phyloP scores from a whole-genome alignment of 1,284 basidiomycete species.

The Ustilago crameri region DNA sequence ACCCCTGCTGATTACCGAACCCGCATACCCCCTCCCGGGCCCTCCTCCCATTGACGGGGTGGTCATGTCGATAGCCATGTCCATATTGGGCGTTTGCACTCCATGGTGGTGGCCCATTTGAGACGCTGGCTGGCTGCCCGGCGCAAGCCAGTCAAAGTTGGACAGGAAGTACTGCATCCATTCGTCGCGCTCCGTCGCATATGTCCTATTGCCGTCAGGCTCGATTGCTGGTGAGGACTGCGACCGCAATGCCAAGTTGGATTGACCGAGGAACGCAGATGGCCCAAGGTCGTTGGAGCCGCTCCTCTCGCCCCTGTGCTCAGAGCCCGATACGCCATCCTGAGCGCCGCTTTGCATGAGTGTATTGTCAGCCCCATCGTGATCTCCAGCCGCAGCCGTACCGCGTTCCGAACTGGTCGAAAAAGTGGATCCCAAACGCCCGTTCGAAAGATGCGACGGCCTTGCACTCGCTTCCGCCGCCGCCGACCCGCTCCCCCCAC shows the following conservation, averaged over 20 bases:
- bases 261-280: slow-evolving; percentile 20
- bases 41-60: background rate
- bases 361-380: background rate
- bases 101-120: no score
- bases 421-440: slow-evolving; percentile 27
- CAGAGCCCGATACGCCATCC: background rate
- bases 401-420: slow-evolving; percentile 42
- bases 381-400: slow-evolving; percentile 5
- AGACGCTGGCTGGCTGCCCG: slow-evolving; percentile 14
- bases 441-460: slow-evolving; percentile 5
- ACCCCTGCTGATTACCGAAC: background rate
- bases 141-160: slow-evolving; percentile 48
- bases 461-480: slow-evolving; percentile 5
- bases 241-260: slow-evolving; percentile 9
- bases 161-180: slow-evolving; percentile 52
- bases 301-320: slow-evolving; percentile 11
- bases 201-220: slow-evolving; percentile 16
- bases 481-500: background rate
- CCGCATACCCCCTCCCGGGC: slow-evolving; percentile 4
- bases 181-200: slow-evolving; percentile 38
- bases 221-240: background rate
- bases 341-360: background rate
- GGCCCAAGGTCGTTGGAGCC: slow-evolving; percentile 16
- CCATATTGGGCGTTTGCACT: background rate
- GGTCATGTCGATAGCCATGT: background rate